Evolutionary conservation across 805 yeast genomes (phyloP), one percentile per base, ranked within the genome.

Genomic region (Tetrapisispora iriomotensis): DNA sequence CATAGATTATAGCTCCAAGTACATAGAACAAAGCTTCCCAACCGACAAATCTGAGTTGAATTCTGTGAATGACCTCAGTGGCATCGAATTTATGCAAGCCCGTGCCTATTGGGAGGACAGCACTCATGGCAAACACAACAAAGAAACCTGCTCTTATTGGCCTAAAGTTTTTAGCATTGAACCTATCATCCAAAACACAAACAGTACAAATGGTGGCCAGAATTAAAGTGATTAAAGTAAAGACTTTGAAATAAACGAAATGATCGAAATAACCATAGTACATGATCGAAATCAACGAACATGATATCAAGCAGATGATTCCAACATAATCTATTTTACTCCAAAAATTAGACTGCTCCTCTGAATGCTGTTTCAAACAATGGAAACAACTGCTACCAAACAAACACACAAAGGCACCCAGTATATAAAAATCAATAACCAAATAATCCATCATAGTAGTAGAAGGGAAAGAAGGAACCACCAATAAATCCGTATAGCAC

Each of bases 261-360:
- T 58, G 56, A 41, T 68, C 72, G 37, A 60, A 57, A 41, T 64
- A 61, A 6, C 73, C 72, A 46, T 67, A 71, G 46, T 67, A 70
- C 14, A 72, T 51, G 15, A 75, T 45, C 1, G 77, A 68, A 8
- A 75, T 64, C 60, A 76, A 69, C 1, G 86, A 78, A 42, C 81
- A 70, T 3, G 83, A 71, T 38, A 81, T 80, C 43, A 82, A 64
- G 12, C 79, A 62, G 23, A 82, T 77, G 39, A 82, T 82, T 1
- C 92, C 92, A 48, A 82, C 66, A 53, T 82, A 82, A 57, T 82
- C 92, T 34, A 82, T 67, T 51, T 74, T 79, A 57, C 82, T 80
- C 44, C 87, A 83, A 28, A 74, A 56, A 38, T 61, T 65, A 26
- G 74, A 60, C 2, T 79, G 74, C 12, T 56, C 45, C 31, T 64